These are phyloP conservation scores for Plasmodiophora brassicae DNA, from an alignment of 208 protist species.

Conservation along the genomic window DNA sequence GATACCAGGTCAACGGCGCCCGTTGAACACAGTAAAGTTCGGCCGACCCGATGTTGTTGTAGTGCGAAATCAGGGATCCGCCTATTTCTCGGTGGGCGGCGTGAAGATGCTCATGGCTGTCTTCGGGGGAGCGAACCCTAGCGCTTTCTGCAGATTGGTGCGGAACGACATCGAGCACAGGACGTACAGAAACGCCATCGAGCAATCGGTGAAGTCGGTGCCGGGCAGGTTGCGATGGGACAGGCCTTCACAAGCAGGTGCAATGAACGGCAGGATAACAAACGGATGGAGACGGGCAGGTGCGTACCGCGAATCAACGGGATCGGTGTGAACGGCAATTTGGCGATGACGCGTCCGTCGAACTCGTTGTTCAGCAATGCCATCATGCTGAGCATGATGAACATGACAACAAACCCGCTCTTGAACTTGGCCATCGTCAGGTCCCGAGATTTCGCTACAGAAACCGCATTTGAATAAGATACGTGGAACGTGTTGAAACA, in stretches of 20 bases:
- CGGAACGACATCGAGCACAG: conserved; percentile 20
- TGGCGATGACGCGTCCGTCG: not conserved
- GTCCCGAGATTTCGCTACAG: not conserved
- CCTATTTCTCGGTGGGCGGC: not conserved
- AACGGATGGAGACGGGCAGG: not conserved
- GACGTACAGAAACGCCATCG: conserved; percentile 14
- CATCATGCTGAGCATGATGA: not conserved
- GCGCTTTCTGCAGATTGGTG: not conserved
- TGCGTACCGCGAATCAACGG: not conserved
- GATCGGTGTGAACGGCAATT: conserved; percentile 33
- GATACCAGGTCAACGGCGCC: too few relatives aligned
- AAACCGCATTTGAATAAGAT: not conserved
- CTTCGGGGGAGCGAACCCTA: not conserved
- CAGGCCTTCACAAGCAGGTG: not conserved
- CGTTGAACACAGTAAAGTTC: too few relatives aligned
- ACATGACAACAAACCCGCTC: not conserved
- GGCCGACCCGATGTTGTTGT: too few relatives aligned
- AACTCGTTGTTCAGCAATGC: not conserved
- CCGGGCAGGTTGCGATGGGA: conserved; percentile 2
- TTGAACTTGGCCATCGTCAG: not conserved
- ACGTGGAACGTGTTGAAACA: not conserved
- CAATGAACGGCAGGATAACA: not conserved
- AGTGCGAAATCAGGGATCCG: too few relatives aligned
- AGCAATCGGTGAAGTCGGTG: not conserved
- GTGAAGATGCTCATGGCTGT: not conserved